A percentile compares a stretch with the other conserved stretches of the same genome.
Evolutionary conservation across 495 filamentous ascomycete species (phyloP).

Genomic region (Aspergillus affinis): DNA sequence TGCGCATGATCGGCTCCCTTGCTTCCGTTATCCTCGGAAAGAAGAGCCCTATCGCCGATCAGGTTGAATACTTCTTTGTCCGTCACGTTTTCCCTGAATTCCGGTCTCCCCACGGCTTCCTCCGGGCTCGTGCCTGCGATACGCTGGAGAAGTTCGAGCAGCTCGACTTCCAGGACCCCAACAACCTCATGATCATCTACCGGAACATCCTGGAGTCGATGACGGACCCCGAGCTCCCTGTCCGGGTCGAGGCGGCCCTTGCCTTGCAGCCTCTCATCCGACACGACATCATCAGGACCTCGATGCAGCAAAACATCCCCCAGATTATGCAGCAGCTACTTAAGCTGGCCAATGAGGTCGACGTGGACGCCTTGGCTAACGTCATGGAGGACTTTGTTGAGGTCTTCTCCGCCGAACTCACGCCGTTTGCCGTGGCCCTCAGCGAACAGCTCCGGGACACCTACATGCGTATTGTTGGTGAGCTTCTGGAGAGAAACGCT

Average conservation of each 20-base stretch:
- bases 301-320: conserved; percentile 98
- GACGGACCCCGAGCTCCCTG: conserved; percentile 87
- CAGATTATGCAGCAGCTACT: conserved; percentile 99
- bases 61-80: conserved; percentile 99
- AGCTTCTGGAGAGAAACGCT: conserved; percentile 80
- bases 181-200: conserved; percentile 93
- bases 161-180: conserved; percentile 91
- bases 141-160: conserved; percentile 97
- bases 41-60: conserved; percentile 94
- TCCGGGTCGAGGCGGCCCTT: conserved; percentile 90
- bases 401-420: conserved; percentile 92
- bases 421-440: conserved; percentile 95
- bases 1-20: conserved; percentile 96
- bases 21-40: conserved; percentile 93
- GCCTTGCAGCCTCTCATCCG: conserved; percentile 93
- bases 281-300: conserved; percentile 87
- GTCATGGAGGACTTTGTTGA: conserved; percentile 99
- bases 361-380: conserved; percentile 92
- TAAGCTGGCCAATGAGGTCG: conserved; percentile 93
- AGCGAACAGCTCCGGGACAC: conserved; percentile 96
- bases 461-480: conserved; percentile 88
- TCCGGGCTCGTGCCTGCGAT: conserved; percentile 92
- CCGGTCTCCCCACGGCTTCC: conserved; percentile 86
- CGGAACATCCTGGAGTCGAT: conserved; percentile 95
- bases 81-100: conserved; percentile 98